A percentile compares a stretch with the other conserved stretches of the same genome.
Evolutionary conservation across 768 basidiomycete genomes (phyloP).

Genomic region (Macrolepiota fuliginosa): DNA sequence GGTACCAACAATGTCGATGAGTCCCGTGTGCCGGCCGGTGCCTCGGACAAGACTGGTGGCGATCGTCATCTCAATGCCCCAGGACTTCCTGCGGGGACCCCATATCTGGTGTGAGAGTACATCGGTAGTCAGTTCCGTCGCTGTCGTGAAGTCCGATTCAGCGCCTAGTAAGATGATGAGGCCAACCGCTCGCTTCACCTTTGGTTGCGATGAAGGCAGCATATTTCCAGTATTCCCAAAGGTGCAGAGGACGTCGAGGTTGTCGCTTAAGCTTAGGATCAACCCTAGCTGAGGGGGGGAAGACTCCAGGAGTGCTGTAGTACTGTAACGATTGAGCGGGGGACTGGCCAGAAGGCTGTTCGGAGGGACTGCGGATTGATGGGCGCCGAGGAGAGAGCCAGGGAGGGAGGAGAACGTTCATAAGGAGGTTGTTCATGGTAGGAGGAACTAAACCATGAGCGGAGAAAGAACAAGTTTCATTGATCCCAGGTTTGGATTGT

Average conservation of each 20-base stretch:
- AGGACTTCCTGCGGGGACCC: conserved; percentile 86
- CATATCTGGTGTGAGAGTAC: conserved; percentile 77
- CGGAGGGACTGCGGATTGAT: conserved; percentile 11
- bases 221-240: conserved; percentile 76
- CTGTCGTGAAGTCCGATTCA: conserved; percentile 20
- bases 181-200: conserved; percentile 38
- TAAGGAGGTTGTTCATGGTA: conserved; percentile 12
- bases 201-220: conserved; percentile 64
- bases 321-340: conserved; percentile 39
- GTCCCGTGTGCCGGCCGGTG: conserved; percentile 72
- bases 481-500: conserved; percentile 2
- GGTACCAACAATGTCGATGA: conserved; percentile 75
- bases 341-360: conserved; percentile 24
- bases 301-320: conserved; percentile 65
- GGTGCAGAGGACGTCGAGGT: conserved; percentile 49
- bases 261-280: conserved; percentile 64
- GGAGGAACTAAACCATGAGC: conserved; percentile 4
- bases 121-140: conserved; percentile 56
- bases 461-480: conserved; percentile 9
- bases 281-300: conserved; percentile 73
- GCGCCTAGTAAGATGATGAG: neutral
- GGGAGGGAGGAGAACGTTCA: conserved; percentile 14
- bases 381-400: conserved; percentile 12
- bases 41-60: conserved; percentile 85
- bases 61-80: conserved; percentile 95